A percentile compares a stretch with the other conserved stretches of the same genome.
These are phyloP conservation scores for Neonectria punicea DNA, from an alignment of 2,329 filamentous ascomycete genomes.

Conservation along the genomic window DNA sequence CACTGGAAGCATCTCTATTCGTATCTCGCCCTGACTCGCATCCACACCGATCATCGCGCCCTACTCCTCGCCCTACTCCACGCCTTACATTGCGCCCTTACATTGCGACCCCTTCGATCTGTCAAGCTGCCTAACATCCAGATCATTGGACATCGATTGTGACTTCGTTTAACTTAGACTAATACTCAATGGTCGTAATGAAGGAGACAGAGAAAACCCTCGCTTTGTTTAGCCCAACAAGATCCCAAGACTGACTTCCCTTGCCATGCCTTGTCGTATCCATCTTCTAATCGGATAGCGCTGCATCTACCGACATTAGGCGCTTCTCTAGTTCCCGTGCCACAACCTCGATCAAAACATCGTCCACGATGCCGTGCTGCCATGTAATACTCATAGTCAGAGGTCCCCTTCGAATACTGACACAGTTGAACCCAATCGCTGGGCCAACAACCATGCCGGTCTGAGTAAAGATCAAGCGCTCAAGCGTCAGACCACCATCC, in stretches of 20 bases:
- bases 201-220: no score
- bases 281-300: neutral
- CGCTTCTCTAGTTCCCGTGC: neutral
- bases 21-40: neutral
- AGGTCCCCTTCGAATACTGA: constrained; percentile 6
- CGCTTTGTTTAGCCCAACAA: no score
- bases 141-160: no score
- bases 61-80: no score
- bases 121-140: no score
- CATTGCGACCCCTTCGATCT: no score
- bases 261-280: no score
- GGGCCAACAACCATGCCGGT: constrained; percentile 23
- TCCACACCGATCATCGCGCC: neutral
- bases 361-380: constrained; percentile 13
- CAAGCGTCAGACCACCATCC: neutral
- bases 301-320: neutral
- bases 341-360: constrained; percentile 9
- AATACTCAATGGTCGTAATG: no score
- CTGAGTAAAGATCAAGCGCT: constrained; percentile 21
- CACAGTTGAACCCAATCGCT: constrained; percentile 25
- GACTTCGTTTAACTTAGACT: no score
- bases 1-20: neutral
- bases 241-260: no score
- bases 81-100: no score
- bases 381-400: constrained; percentile 22